Conservation (phyloP, 306 rosid genomes). For the Castanea sativa region DNA sequence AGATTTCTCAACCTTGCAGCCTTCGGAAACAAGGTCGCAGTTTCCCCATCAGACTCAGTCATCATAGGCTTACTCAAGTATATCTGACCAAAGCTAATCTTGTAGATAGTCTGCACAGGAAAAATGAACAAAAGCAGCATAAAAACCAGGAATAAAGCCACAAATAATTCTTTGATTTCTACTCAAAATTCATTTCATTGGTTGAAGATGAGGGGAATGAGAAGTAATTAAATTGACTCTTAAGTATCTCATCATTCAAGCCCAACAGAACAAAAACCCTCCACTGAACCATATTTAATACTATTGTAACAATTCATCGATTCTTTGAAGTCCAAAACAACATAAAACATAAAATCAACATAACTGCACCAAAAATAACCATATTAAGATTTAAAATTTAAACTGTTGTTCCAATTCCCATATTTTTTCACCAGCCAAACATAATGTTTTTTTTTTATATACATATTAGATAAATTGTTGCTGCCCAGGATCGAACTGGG, state of each 20-base stretch:
- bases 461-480: conserved; percentile 25
- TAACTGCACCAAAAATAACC: too few relatives aligned
- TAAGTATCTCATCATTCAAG: background rate
- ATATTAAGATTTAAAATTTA: background rate
- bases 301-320: background rate
- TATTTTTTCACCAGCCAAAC: background rate
- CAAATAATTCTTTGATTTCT: background rate
- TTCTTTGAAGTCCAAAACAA: background rate
- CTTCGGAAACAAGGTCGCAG: conserved; percentile 93
- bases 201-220: background rate
- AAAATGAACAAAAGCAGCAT: conserved; percentile 8
- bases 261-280: background rate
- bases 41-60: conserved; percentile 97
- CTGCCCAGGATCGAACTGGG: conserved; percentile 95
- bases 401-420: background rate
- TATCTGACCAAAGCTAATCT: conserved; percentile 89
- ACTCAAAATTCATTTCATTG: background rate
- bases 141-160: conserved; percentile 9
- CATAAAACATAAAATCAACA: background rate
- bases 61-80: conserved; percentile 97
- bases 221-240: background rate
- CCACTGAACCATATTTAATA: background rate
- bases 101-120: conserved; percentile 66
- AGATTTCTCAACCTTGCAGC: conserved; percentile 94
- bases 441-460: too few relatives aligned